A percentile compares a stretch with the other conserved stretches of the same genome.
These are phyloP conservation scores for Schoenoplectus tabernaemontani DNA, from an alignment of 202 grass and related monocot genomes.

Conservation along the genomic window DNA sequence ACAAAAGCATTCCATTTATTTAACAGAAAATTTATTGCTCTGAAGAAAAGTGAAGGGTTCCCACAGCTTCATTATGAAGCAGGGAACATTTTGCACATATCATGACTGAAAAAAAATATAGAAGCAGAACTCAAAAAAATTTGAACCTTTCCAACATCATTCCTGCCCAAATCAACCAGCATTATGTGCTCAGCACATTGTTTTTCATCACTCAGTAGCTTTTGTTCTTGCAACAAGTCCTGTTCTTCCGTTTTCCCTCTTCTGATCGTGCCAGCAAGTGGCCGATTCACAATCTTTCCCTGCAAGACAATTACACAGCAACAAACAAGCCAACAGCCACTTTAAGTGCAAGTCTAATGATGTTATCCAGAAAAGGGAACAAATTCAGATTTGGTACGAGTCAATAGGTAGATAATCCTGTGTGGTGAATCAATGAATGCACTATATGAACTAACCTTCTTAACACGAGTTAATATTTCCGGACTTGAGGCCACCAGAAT, in stretches of 20 bases:
- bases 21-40: background rate
- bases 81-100: background rate
- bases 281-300: slow-evolving; percentile 75
- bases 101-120: background rate
- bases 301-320: slow-evolving; percentile 27
- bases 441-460: slow-evolving; percentile 40
- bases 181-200: slow-evolving; percentile 95
- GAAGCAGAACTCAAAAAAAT: slow-evolving; percentile 18
- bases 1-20: background rate
- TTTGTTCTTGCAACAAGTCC: slow-evolving; percentile 55
- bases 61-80: background rate
- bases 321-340: background rate
- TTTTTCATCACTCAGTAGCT: slow-evolving; percentile 72
- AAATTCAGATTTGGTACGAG: background rate
- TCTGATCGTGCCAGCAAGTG: slow-evolving; percentile 78
- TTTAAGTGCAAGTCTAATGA: background rate
- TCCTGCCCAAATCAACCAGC: slow-evolving; percentile 95
- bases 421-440: slow-evolving; percentile 13
- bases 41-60: background rate
- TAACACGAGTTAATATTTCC: slow-evolving; percentile 92
- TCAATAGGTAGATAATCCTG: background rate
- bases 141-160: slow-evolving; percentile 90
- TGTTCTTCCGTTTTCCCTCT: slow-evolving; percentile 77
- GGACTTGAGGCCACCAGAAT: slow-evolving; percentile 89
- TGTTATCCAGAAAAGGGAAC: background rate